phyloP scores from a whole-genome alignment of 2,329 filamentous ascomycete genomes.

The Fusarium devonianum region DNA sequence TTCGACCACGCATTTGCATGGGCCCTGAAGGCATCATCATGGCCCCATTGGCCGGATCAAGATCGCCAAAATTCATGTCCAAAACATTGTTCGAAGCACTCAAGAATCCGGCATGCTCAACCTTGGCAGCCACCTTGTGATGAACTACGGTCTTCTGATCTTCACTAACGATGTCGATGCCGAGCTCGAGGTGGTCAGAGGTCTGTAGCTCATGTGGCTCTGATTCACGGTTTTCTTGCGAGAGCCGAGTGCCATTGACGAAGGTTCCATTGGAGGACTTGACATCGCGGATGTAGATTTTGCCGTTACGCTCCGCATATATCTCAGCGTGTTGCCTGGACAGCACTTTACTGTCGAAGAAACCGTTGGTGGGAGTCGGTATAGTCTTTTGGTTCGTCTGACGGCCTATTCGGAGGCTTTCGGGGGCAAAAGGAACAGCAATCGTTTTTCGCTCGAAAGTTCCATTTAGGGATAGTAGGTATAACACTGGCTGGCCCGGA shows the following conservation, averaged over 20 bases:
- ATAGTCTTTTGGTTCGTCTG: slow-evolving; percentile 98
- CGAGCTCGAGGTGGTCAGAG: slow-evolving; percentile 89
- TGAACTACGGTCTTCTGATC: slow-evolving; percentile 98
- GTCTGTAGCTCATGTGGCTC: slow-evolving; percentile 93
- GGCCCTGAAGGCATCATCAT: slow-evolving; percentile 75
- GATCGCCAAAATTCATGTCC: slow-evolving; percentile 90
- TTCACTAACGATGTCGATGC: slow-evolving; percentile 98
- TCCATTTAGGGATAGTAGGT: slow-evolving; percentile 88
- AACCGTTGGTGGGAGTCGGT: slow-evolving; percentile 89
- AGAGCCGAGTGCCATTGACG: slow-evolving; percentile 89
- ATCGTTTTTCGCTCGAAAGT: slow-evolving; percentile 98
- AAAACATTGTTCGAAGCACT: slow-evolving; percentile 77
- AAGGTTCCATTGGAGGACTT: slow-evolving; percentile 99
- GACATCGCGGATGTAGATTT: slow-evolving; percentile 95
- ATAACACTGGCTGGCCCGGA: slow-evolving; percentile 78
- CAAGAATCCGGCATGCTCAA: slow-evolving; percentile 91
- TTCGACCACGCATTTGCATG: slow-evolving; percentile 74
- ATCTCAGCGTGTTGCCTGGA: slow-evolving; percentile 96
- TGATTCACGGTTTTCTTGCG: slow-evolving; percentile 93
- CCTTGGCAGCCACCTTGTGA: slow-evolving; percentile 96
- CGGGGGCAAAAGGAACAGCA: slow-evolving; percentile 89
- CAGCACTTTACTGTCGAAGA: slow-evolving; percentile 97
- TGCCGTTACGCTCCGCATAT: slow-evolving; percentile 84
- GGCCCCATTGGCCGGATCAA: slow-evolving; percentile 80
- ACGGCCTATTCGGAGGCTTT: slow-evolving; percentile 90